These are phyloP conservation scores for Cenchrus purpureus DNA, from an alignment of 176 grass and related monocot genomes.

Conservation along the genomic window DNA sequence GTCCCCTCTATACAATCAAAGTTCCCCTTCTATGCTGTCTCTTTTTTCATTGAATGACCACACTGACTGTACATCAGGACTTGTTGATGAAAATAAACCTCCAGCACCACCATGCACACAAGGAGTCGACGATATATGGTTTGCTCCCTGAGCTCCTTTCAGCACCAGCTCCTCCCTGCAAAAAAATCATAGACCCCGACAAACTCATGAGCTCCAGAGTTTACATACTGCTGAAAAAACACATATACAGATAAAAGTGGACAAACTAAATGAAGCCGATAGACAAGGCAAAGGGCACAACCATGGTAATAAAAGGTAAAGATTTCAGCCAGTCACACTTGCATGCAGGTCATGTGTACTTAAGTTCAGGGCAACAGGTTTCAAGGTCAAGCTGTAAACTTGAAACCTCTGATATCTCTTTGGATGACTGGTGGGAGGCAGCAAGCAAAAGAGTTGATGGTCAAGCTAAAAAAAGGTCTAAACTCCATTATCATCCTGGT, in stretches of 20 bases:
- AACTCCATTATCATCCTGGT: too few species aligned
- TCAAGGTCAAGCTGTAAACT: background rate
- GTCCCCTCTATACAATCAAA: conserved; percentile 43
- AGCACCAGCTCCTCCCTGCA: conserved; percentile 53
- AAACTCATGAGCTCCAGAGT: background rate
- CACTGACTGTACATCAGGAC: conserved; percentile 71
- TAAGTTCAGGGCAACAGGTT: background rate
- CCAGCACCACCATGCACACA: conserved; percentile 39
- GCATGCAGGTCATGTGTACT: background rate
- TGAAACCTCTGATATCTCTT: background rate
- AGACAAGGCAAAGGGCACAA: background rate
- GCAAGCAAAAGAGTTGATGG: too few species aligned
- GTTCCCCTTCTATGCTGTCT: conserved; percentile 44
- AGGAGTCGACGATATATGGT: conserved; percentile 39
- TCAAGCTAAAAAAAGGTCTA: too few species aligned
- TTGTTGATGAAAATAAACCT: conserved; percentile 70
- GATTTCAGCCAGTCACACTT: background rate
- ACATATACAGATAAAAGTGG: background rate
- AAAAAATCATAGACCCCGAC: conserved; percentile 17
- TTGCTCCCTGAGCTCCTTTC: conserved; percentile 59
- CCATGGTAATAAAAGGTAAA: background rate
- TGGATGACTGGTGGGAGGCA: too few species aligned
- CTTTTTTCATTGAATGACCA: conserved; percentile 80
- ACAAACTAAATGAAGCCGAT: background rate
- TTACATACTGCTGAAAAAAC: background rate